Base-by-base conservation (phyloP, 2,329 filamentous ascomycete species). In the Phoma sp. region DNA sequence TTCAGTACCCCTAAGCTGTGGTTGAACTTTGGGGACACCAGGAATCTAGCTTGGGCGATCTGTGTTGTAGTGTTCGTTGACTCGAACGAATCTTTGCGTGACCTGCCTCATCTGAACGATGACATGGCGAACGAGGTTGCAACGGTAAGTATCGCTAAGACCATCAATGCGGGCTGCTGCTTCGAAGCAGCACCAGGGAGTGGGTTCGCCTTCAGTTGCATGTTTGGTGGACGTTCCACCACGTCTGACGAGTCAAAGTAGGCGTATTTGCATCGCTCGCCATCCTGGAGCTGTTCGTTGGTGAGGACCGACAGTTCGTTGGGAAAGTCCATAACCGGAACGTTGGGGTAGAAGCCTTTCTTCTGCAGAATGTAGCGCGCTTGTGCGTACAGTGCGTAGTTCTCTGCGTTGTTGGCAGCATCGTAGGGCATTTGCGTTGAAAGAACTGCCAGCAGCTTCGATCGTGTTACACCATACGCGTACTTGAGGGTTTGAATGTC, bases 321-420 rank as follows among this genome's bases (percentile, higher is more conserved):
- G 0, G 62, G 64, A 12, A 72, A 69, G 25, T 68, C 61, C 56
- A 74, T 69, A 10, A 70, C 64, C 1, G 71, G 71, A 1, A 66
- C 53, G 14, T 61, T 66, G 1, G 71, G 71, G 46, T 68, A 73
- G 39, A 73, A 69, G 0, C 62, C 60, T 36, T 67, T 68, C 26
- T 56, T 59, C 38, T 60, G 40, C 34, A 73, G 57, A 1, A 74
- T 57, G 33, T 73, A 74, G 20, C 65, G 66, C 17, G 69, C 63
- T 42, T 68, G 64, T 14, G 71, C 70, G 43, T 71, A 73, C 4
- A 74, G 33, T 1, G 68, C 70, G 39, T 74, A 73, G 38, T 68
- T 74, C 36, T 74, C 71, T 0, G 71, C 67, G 20, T 74, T 74
- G 40, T 72, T 73, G 1, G 58, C 58, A 2, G 71, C 65, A 29